Evolutionary conservation across 2,329 filamentous ascomycete genomes (phyloP).

Genomic region (Blastomyces emzantsi): DNA sequence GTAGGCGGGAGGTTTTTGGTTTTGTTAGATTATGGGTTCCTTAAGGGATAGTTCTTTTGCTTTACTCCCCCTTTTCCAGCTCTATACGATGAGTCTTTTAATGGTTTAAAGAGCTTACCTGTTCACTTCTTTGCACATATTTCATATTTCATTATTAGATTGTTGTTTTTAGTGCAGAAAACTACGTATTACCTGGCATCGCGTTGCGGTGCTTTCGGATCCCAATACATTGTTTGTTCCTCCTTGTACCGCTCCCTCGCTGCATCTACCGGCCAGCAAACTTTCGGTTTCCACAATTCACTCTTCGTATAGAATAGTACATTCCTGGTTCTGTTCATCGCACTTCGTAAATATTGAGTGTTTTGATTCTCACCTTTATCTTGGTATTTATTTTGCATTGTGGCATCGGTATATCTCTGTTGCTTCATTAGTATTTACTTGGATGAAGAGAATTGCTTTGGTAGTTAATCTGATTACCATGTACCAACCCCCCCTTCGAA

Average conservation of each 20-base stretch:
- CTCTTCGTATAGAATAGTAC: too few relatives aligned
- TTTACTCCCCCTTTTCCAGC: background rate
- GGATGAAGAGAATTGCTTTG: too few relatives aligned
- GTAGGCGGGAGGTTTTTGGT: slow-evolving; percentile 74
- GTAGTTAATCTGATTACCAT: too few relatives aligned
- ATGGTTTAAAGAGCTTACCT: background rate
- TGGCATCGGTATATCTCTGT: too few relatives aligned
- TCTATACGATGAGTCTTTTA: background rate
- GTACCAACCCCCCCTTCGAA: too few relatives aligned
- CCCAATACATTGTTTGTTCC: background rate
- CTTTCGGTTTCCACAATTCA: background rate
- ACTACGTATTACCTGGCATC: background rate
- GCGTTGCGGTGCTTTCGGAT: background rate
- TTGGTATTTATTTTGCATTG: background rate
- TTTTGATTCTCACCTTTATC: too few relatives aligned
- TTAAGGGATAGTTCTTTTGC: slow-evolving; percentile 18
- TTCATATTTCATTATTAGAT: background rate
- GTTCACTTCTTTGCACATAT: slow-evolving; percentile 1
- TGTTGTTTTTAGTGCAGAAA: background rate
- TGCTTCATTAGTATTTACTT: background rate
- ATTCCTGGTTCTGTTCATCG: background rate
- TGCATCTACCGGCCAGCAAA: background rate
- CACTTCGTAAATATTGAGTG: background rate
- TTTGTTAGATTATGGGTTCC: slow-evolving; percentile 91
- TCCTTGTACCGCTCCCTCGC: too few relatives aligned